A percentile compares a stretch with the other conserved stretches of the same genome.
phyloP scores from a whole-genome alignment of 2,329 filamentous ascomycete species.

The Penicillium sp. region DNA sequence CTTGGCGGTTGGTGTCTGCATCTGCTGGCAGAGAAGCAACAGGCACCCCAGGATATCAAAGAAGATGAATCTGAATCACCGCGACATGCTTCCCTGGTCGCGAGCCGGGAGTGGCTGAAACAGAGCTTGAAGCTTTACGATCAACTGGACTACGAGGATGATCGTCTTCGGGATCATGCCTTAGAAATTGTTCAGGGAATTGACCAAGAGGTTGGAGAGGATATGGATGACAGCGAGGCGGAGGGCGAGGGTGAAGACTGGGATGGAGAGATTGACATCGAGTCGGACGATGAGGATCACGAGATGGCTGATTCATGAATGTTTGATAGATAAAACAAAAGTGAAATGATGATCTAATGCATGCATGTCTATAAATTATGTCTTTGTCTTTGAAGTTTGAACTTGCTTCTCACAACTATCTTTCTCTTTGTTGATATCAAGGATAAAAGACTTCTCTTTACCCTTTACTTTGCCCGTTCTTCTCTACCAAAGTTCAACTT shows the following conservation, averaged over 20 bases:
- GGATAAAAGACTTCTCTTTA: slow-evolving; percentile 8
- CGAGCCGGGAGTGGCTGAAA: slow-evolving; percentile 79
- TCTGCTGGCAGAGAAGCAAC: slow-evolving; percentile 57
- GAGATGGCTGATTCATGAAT: slow-evolving; percentile 56
- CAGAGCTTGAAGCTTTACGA: slow-evolving; percentile 79
- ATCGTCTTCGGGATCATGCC: slow-evolving; percentile 46
- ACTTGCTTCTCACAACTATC: background rate
- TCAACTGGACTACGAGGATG: slow-evolving; percentile 70
- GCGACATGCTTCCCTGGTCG: slow-evolving; percentile 66
- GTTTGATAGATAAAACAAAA: slow-evolving; percentile 10
- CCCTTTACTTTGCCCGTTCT: background rate
- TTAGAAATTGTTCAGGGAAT: slow-evolving; percentile 53
- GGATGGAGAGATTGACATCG: slow-evolving; percentile 58
- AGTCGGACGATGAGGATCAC: slow-evolving; percentile 47
- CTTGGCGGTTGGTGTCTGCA: slow-evolving; percentile 92
- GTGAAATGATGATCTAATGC: slow-evolving; percentile 19
- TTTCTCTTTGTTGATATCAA: slow-evolving; percentile 35
- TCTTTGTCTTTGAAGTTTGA: slow-evolving; percentile 8
- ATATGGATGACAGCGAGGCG: slow-evolving; percentile 56
- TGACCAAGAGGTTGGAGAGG: slow-evolving; percentile 64
- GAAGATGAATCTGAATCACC: slow-evolving; percentile 47
- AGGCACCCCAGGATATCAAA: slow-evolving; percentile 39
- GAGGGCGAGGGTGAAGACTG: slow-evolving; percentile 48
- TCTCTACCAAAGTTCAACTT: slow-evolving; percentile 5
- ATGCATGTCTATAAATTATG: slow-evolving; percentile 24